Percentiles rank a stretch among this genome's conserved stretches.
Evolutionary conservation across 768 basidiomycete species (phyloP).

Genomic region (Porphyrellus cyaneotinctus): DNA sequence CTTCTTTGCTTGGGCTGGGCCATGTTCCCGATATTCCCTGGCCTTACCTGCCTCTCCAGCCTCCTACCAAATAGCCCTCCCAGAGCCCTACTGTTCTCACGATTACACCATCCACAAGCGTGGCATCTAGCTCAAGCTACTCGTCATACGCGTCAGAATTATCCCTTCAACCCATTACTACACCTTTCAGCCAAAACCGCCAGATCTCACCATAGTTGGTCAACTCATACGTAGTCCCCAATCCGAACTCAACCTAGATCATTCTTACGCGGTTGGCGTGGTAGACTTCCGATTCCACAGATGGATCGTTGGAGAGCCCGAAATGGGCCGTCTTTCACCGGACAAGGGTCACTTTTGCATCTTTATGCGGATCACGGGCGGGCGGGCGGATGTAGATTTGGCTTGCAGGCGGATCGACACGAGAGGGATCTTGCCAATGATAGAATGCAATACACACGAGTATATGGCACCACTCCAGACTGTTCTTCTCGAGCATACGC

Average conservation of each 20-base stretch:
- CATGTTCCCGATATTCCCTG: slow-evolving; percentile 4
- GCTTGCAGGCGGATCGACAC: too few relatives aligned
- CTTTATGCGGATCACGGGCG: neutral
- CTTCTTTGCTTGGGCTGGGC: slow-evolving; percentile 13
- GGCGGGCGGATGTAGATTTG: too few relatives aligned
- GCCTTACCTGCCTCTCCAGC: slow-evolving; percentile 12
- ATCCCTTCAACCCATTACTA: neutral
- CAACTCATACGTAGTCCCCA: neutral
- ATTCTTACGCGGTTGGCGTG: slow-evolving; percentile 3
- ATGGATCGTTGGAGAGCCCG: neutral
- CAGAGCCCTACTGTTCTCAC: neutral
- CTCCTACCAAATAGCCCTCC: neutral
- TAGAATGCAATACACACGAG: neutral
- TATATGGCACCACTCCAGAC: neutral
- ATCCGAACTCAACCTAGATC: neutral
- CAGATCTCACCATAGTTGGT: neutral
- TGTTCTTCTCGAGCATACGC: slow-evolving; percentile 5
- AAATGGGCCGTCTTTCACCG: neutral
- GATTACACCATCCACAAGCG: slow-evolving; percentile 9
- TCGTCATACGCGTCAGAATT: slow-evolving; percentile 1
- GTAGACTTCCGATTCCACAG: slow-evolving; percentile 4
- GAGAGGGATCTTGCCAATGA: neutral
- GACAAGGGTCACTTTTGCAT: slow-evolving; percentile 3
- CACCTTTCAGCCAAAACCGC: neutral
- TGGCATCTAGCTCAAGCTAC: slow-evolving; percentile 9